Base-by-base conservation (phyloP, 2,329 filamentous ascomycete genomes). In the Pestalotiopsis sp. region DNA sequence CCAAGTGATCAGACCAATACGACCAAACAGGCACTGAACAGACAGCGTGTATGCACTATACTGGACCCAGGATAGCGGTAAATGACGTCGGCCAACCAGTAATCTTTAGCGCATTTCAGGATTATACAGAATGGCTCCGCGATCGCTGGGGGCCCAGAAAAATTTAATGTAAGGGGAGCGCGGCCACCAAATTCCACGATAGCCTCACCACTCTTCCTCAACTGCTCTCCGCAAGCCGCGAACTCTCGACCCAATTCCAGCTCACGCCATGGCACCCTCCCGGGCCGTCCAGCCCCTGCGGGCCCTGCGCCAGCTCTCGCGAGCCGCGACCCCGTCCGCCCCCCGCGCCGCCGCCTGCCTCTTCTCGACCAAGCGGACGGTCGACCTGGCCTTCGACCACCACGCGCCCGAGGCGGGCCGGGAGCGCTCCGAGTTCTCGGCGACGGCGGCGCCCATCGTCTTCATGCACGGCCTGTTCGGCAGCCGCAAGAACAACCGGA, bases 391-490 rank as follows among this genome's bases (percentile, higher is more conserved):
- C 1, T 94, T 88, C 78, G 91, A 93, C 75, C 82, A 92, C 58
- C 90, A 94, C 77, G 82, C 87, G 75, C 89, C 92, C 1, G 74
- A 82, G 1, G 78, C 80, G 2, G 79, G 81, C 31, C 77, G 80
- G 67, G 78, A 84, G 75, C 7, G 5, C 6, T 7, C 31, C 31
- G 77, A 80, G 69, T 80, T n/a, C 61, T 36, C 5, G 66, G 62
- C 66, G 38, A 56, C 82, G 70, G 79, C 80, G 41, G 76, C 82
- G 52, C 93, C 95, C 2, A 93, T 98, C 72, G 82, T 98, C 70
- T 92, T 98, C 73, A 89, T 98, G 76, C 95, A 98, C 79, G 95
- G 96, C 1, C 85, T 98, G 12, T 98, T 98, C 77, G 95, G 95
- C 23, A 97, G 93, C 49, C 97, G 97, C 83, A 94, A 93, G 83